A percentile compares a stretch with the other conserved stretches of the same genome.
Conservation (phyloP, 2,329 filamentous ascomycete genomes). For the Fusarium chuoi region DNA sequence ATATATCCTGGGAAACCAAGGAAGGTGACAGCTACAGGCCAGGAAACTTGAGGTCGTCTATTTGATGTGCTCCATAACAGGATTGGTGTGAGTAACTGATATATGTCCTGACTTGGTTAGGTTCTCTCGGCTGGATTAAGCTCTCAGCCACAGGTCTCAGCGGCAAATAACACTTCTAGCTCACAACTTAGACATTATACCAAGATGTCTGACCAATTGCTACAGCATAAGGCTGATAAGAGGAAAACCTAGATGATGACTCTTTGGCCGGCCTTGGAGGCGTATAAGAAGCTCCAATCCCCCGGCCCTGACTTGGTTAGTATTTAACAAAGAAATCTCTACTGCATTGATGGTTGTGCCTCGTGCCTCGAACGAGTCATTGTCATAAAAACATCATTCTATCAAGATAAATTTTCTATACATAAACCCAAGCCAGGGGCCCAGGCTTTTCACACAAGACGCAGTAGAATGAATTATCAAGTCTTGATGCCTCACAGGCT, state of each 20-base stretch:
- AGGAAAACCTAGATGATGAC: no score
- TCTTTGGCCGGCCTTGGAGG: no score
- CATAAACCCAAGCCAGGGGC: background rate
- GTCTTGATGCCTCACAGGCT: constrained; percentile 7
- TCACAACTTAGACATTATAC: no score
- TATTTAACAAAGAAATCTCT: background rate
- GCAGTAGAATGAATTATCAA: constrained; percentile 1
- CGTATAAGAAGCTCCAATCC: no score
- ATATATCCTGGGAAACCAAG: background rate
- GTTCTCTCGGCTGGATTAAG: no score
- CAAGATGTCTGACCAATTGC: no score
- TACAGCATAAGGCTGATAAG: no score
- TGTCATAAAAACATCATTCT: background rate
- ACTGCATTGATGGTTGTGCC: background rate
- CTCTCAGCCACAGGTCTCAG: no score
- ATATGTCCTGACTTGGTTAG: background rate
- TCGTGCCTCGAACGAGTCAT: background rate
- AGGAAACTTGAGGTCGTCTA: background rate
- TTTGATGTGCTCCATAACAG: background rate
- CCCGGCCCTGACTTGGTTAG: background rate
- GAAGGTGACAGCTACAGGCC: background rate
- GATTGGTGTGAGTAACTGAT: background rate
- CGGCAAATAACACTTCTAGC: no score
- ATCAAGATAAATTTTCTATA: background rate
- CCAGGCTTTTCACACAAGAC: background rate